Conservation (phyloP, 176 grass and related monocot genomes). For the Oryza officinalis region DNA sequence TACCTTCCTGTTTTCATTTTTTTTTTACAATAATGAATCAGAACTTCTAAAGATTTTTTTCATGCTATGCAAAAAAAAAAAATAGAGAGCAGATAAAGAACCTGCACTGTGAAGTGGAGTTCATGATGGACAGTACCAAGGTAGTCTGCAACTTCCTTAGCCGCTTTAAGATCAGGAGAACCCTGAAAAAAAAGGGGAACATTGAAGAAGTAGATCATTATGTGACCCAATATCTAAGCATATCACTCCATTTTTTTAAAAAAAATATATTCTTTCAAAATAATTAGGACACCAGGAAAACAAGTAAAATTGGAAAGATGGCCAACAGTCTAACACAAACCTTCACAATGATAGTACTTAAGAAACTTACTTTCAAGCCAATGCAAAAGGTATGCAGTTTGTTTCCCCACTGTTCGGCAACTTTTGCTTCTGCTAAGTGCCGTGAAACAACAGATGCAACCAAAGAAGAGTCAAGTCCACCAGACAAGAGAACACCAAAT, state of each 20-base stretch:
- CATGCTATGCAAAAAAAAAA: conserved; percentile 6
- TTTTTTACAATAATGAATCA: conserved; percentile 3
- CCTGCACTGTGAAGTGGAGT: conserved; percentile 97
- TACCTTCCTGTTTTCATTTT: conserved; percentile 74
- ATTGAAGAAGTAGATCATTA: not conserved
- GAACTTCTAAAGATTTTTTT: not conserved
- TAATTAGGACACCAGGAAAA: conserved; percentile 22
- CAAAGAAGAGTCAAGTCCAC: conserved; percentile 95
- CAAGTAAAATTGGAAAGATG: conserved; percentile 16
- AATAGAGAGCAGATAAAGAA: not conserved
- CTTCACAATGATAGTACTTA: conserved; percentile 14
- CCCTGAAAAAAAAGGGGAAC: conserved; percentile 50
- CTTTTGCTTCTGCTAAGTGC: conserved; percentile 67
- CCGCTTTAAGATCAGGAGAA: conserved; percentile 98
- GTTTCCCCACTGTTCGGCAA: conserved; percentile 87
- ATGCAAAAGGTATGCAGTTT: conserved; percentile 94
- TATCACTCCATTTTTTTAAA: not conserved
- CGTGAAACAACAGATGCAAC: conserved; percentile 89
- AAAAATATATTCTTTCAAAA: not conserved
- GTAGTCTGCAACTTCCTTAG: conserved; percentile 98
- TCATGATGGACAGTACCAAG: conserved; percentile 90
- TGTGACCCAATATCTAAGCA: not conserved
- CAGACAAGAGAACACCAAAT: conserved; percentile 98
- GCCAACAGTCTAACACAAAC: conserved; percentile 1
- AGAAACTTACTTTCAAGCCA: conserved; percentile 75